A percentile compares a stretch with the other conserved stretches of the same genome.
Conservation (phyloP, 108 stramenopile species). For the Nannochloropsis oceanica region DNA sequence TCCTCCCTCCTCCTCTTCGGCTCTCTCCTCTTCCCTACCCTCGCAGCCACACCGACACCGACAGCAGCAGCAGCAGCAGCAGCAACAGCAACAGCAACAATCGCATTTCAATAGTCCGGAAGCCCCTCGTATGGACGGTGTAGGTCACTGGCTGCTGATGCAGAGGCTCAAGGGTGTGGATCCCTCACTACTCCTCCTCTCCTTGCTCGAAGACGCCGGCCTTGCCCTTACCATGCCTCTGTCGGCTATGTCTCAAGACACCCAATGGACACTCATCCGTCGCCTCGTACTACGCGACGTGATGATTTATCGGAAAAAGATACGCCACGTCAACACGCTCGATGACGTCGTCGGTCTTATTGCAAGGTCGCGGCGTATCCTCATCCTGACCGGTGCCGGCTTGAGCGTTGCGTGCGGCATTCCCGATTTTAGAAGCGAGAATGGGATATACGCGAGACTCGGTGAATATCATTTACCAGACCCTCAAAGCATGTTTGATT, state of each 20-base stretch:
- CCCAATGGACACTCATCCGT: background rate
- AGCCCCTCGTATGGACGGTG: background rate
- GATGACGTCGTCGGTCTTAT: slow-evolving; percentile 20
- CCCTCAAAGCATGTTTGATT: slow-evolving; percentile 36
- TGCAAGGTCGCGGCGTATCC: slow-evolving; percentile 8
- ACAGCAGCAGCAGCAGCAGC: background rate
- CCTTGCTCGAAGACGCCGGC: background rate
- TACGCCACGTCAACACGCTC: slow-evolving; percentile 8
- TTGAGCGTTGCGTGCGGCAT: slow-evolving; percentile 67
- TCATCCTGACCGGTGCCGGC: slow-evolving; percentile 92
- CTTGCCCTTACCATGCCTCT: background rate
- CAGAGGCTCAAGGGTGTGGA: background rate
- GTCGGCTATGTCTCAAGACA: background rate
- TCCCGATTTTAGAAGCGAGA: slow-evolving; percentile 88
- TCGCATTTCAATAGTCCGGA: background rate
- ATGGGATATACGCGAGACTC: slow-evolving; percentile 69
- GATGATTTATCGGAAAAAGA: background rate
- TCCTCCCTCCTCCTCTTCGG: too few relatives aligned
- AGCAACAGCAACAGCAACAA: background rate
- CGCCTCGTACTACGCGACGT: background rate
- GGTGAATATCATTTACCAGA: slow-evolving; percentile 42
- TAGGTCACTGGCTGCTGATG: background rate
- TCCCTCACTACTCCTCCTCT: background rate
- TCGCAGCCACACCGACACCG: background rate
- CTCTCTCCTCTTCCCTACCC: too few relatives aligned